Evolutionary conservation across 768 basidiomycete genomes (phyloP).

Genomic region (Pseudohyphozyma bogoriensis): DNA sequence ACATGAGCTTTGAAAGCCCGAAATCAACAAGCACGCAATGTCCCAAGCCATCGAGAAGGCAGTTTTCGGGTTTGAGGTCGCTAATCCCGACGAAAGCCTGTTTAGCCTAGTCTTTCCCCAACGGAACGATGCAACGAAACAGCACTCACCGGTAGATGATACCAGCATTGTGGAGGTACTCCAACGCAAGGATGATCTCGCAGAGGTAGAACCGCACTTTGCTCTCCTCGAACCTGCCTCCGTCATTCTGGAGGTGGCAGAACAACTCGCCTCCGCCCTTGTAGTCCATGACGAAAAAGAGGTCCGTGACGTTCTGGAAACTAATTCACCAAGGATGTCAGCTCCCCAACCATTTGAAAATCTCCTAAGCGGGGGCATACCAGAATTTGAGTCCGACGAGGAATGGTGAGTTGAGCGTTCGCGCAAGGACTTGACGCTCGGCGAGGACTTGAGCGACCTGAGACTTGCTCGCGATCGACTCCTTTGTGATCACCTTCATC

Average conservation of each 20-base stretch:
- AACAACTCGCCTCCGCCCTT: conserved; percentile 88
- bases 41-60: conserved; percentile 88
- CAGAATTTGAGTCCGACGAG: conserved; percentile 93
- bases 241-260: conserved; percentile 93
- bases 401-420: conserved; percentile 70
- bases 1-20: conserved; percentile 87
- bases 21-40: conserved; percentile 98
- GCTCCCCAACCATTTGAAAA: conserved; percentile 44
- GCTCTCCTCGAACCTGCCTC: conserved; percentile 90
- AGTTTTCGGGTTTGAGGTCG: conserved; percentile 96
- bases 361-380: conserved; percentile 84
- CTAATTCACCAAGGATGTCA: background rate
- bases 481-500: conserved; percentile 96
- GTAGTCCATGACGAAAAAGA: conserved; percentile 28
- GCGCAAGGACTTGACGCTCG: conserved; percentile 90
- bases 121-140: background rate
- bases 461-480: conserved; percentile 96
- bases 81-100: background rate
- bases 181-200: conserved; percentile 82
- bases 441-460: conserved; percentile 75
- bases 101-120: background rate
- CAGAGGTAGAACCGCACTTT: conserved; percentile 87
- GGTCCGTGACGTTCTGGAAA: conserved; percentile 15
- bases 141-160: conserved; percentile 56
- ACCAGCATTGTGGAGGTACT: conserved; percentile 89